These are phyloP conservation scores for Ricinus communis DNA, from an alignment of 345 rosid genomes.

Conservation along the genomic window DNA sequence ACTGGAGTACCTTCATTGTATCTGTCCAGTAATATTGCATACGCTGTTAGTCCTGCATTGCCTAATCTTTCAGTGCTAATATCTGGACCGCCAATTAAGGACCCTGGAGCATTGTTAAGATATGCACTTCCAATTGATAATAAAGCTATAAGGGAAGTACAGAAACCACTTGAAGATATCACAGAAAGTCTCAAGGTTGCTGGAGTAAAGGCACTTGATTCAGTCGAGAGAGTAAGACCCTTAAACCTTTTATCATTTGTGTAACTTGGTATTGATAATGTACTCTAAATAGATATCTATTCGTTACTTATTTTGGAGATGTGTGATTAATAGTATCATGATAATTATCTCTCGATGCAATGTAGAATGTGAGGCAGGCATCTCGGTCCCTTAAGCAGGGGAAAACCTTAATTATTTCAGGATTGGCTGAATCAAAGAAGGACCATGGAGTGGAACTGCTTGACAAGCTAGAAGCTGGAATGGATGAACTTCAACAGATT, in stretches of 20 bases:
- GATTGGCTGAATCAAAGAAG: constrained; percentile 86
- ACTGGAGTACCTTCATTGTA: constrained; percentile 54
- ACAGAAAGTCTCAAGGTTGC: constrained; percentile 87
- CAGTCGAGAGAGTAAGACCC: constrained; percentile 77
- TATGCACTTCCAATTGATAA: constrained; percentile 87
- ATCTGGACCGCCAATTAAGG: constrained; percentile 97
- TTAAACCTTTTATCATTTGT: not conserved
- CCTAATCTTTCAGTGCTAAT: constrained; percentile 78
- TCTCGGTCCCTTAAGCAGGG: constrained; percentile 72
- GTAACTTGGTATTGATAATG: not conserved
- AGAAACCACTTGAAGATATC: constrained; percentile 94
- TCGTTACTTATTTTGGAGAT: not conserved
- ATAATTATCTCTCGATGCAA: constrained; percentile 6
- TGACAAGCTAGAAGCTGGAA: constrained; percentile 73
- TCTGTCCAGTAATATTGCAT: constrained; percentile 45
- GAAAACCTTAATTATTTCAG: constrained; percentile 64
- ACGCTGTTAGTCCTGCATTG: constrained; percentile 56
- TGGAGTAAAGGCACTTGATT: constrained; percentile 85
- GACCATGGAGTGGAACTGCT: constrained; percentile 77
- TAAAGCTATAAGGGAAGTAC: constrained; percentile 90
- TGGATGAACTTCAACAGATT: constrained; percentile 83
- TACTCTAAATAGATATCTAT: not conserved
- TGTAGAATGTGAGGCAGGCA: constrained; percentile 91
- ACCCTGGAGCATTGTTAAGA: constrained; percentile 79
- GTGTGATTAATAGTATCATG: not conserved